These are phyloP conservation scores for Porphyrellus cyaneotinctus DNA, from an alignment of 768 basidiomycete genomes.

Conservation along the genomic window DNA sequence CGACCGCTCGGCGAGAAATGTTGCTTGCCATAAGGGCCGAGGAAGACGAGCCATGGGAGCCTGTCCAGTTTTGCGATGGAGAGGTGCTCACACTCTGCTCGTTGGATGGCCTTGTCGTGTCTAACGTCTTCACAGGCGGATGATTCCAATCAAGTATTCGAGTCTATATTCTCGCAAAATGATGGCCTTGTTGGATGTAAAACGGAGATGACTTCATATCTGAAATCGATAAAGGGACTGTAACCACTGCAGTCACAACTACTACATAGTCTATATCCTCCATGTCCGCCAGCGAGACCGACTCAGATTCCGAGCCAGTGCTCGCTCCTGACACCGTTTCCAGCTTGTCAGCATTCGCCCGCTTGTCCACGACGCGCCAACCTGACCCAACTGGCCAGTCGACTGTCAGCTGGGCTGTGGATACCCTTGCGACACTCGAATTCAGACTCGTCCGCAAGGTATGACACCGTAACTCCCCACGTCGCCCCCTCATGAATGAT, in stretches of 20 bases:
- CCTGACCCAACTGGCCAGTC: neutral
- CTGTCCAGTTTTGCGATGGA: slow-evolving; percentile 60
- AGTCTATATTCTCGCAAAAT: slow-evolving; percentile 59
- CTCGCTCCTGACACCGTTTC: slow-evolving; percentile 9
- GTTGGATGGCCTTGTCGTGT: neutral
- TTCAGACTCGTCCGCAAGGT: slow-evolving; percentile 31
- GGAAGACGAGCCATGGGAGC: slow-evolving; percentile 75
- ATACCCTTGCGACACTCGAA: slow-evolving; percentile 26
- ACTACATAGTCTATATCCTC: neutral
- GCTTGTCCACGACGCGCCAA: slow-evolving; percentile 11
- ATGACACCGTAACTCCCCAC: neutral
- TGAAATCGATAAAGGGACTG: slow-evolving; percentile 54
- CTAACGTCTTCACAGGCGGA: slow-evolving; percentile 41
- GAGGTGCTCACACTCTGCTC: slow-evolving; percentile 44
- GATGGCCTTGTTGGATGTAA: slow-evolving; percentile 49
- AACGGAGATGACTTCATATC: slow-evolving; percentile 52
- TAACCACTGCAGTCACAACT: slow-evolving; percentile 29
- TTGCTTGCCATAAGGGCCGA: slow-evolving; percentile 66
- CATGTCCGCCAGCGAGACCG: slow-evolving; percentile 50
- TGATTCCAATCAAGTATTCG: slow-evolving; percentile 55
- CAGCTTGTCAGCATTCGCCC: slow-evolving; percentile 19
- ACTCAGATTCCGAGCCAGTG: slow-evolving; percentile 49
- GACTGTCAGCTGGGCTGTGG: slow-evolving; percentile 23
- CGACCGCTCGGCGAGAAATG: slow-evolving; percentile 72
- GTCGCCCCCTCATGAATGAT: neutral